These are phyloP conservation scores for Penicillium macrosclerotiorum DNA, from an alignment of 495 filamentous ascomycete genomes.

Conservation along the genomic window DNA sequence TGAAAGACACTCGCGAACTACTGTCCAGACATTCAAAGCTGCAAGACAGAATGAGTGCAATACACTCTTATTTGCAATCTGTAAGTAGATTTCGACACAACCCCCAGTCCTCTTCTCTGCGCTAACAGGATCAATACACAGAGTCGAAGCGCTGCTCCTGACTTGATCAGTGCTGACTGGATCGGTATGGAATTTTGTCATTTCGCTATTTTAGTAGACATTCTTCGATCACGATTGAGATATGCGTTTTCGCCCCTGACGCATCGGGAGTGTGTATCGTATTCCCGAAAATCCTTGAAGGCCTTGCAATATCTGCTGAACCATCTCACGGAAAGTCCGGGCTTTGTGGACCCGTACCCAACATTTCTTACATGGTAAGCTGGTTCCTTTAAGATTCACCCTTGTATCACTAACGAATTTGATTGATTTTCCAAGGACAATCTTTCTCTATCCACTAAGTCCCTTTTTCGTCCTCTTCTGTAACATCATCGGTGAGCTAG, in stretches of 20 bases:
- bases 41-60: slow-evolving; percentile 19
- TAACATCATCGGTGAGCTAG: slow-evolving; percentile 27
- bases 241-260: slow-evolving; percentile 19
- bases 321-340: slow-evolving; percentile 13
- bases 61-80: slow-evolving; percentile 18
- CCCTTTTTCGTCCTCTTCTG: slow-evolving; percentile 35
- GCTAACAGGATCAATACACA: too few relatives aligned
- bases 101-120: too few relatives aligned
- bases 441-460: slow-evolving; percentile 28
- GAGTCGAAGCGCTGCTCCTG: slow-evolving; percentile 13
- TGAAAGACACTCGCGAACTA: slow-evolving; percentile 5
- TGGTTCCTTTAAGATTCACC: neutral
- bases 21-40: slow-evolving; percentile 15
- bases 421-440: slow-evolving; percentile 12
- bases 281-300: slow-evolving; percentile 22
- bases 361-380: slow-evolving; percentile 30
- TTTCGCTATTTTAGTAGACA: slow-evolving; percentile 30
- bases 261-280: slow-evolving; percentile 25
- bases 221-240: slow-evolving; percentile 26
- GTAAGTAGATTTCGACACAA: too few relatives aligned
- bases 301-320: slow-evolving; percentile 27
- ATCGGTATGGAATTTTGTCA: slow-evolving; percentile 26
- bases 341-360: slow-evolving; percentile 27
- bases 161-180: slow-evolving; percentile 20
- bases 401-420: neutral